These are phyloP conservation scores for Clonostachys byssicola DNA, from an alignment of 2,329 filamentous ascomycete genomes.

Conservation along the genomic window DNA sequence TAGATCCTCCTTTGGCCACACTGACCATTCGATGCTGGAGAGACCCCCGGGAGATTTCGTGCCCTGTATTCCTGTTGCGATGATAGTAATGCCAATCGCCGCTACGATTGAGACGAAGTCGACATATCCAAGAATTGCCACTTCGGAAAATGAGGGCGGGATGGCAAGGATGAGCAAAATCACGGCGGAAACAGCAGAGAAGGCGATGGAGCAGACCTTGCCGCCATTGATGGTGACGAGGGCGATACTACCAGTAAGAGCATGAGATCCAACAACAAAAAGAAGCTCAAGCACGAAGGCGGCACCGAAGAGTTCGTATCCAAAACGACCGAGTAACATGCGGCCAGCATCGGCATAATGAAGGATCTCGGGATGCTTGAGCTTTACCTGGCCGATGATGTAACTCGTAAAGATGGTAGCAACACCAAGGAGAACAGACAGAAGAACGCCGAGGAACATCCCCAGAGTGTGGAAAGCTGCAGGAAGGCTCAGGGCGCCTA, in stretches of 20 bases:
- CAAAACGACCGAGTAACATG: constrained; percentile 55
- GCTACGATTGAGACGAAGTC: constrained; percentile 59
- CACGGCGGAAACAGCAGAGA: constrained; percentile 38
- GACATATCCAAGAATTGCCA: constrained; percentile 44
- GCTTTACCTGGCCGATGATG: constrained; percentile 41
- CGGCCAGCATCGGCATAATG: constrained; percentile 66
- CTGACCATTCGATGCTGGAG: constrained; percentile 30
- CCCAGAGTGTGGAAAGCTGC: constrained; percentile 47
- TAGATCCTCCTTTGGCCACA: constrained; percentile 38
- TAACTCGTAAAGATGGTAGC: constrained; percentile 43
- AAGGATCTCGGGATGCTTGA: constrained; percentile 50
- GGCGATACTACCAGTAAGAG: constrained; percentile 66
- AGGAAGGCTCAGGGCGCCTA: constrained; percentile 47
- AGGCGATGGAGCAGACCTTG: constrained; percentile 39
- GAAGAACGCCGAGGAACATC: constrained; percentile 44
- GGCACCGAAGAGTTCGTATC: constrained; percentile 57
- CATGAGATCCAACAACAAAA: constrained; percentile 69
- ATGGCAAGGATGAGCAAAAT: constrained; percentile 39
- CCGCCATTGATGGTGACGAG: constrained; percentile 61
- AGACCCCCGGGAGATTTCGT: constrained; percentile 20
- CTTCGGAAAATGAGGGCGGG: constrained; percentile 42
- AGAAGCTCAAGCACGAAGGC: constrained; percentile 61
- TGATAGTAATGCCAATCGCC: constrained; percentile 63
- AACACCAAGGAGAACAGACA: constrained; percentile 34
- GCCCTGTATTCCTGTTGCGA: constrained; percentile 52